These are phyloP conservation scores for Fusarium pseudonygamai DNA, from an alignment of 2,329 filamentous ascomycete genomes.

Conservation along the genomic window DNA sequence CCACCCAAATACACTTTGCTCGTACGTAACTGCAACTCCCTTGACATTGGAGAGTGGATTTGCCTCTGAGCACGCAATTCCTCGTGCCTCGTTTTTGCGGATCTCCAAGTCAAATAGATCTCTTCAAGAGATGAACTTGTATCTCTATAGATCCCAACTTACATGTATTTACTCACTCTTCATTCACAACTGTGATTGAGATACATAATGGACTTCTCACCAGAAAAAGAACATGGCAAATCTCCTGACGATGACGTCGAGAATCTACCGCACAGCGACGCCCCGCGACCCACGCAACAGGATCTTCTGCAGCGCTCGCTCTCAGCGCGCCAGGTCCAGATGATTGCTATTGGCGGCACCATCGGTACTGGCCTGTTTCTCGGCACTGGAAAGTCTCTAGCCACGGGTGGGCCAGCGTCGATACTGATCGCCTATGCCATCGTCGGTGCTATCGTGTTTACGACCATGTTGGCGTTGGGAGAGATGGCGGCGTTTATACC, in stretches of 20 bases:
- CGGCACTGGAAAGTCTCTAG: slow-evolving; percentile 68
- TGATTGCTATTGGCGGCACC: slow-evolving; percentile 71
- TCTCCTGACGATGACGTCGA: slow-evolving; percentile 34
- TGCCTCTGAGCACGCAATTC: slow-evolving; percentile 43
- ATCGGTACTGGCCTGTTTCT: slow-evolving; percentile 71
- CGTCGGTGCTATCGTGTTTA: slow-evolving; percentile 65
- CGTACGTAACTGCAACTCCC: slow-evolving; percentile 27
- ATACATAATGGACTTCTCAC: neutral
- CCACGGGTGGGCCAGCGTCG: slow-evolving; percentile 67
- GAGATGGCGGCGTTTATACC: slow-evolving; percentile 67
- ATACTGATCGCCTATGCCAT: slow-evolving; percentile 67
- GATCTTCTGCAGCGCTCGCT: slow-evolving; percentile 65
- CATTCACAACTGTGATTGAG: neutral
- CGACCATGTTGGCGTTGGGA: slow-evolving; percentile 67
- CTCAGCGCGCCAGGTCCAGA: slow-evolving; percentile 71
- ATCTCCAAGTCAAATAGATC: neutral
- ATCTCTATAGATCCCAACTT: neutral
- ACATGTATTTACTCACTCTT: neutral
- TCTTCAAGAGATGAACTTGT: neutral
- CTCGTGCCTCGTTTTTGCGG: slow-evolving; percentile 32
- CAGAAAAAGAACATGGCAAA: slow-evolving; percentile 29
- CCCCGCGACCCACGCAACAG: slow-evolving; percentile 39
- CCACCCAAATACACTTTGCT: neutral
- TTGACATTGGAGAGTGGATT: slow-evolving; percentile 24
- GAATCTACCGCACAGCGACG: slow-evolving; percentile 3